Base-by-base conservation (phyloP, 2,329 filamentous ascomycete species). In the Aspergillus oerlinghausenensis region DNA sequence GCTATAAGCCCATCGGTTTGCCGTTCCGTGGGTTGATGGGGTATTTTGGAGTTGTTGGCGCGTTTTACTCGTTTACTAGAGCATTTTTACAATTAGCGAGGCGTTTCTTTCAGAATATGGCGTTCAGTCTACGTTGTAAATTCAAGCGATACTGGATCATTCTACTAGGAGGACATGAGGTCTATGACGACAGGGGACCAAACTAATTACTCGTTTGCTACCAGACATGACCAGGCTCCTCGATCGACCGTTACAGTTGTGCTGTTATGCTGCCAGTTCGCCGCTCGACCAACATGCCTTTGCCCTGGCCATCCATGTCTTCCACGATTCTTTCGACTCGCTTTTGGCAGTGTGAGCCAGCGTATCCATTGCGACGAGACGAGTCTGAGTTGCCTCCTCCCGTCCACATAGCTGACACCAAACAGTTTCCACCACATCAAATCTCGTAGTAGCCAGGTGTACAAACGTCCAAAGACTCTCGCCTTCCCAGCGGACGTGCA, bases 391-490 rank as follows among this genome's bases (percentile, higher is more conserved):
- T 10, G 11, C 6, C 21, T 23, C 19, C 43, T 47, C 10, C 10
- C 5, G 11, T 23, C 11, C 14, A 14, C 14, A 14, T 23, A 55
- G 45, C 43, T 28, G 25, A 29, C 54, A 28, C 26, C 49, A 52
- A 3, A 59, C 29, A 2, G 51, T 40, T 9, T 61, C 56, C 4
- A 60, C 26, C 4, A 67, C 32, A 8, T 55, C 56, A 55, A 73
- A 72, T 6, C 56, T 59, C 10, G 54, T 61, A 10, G 60, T 55
- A 35, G 66, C 60, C 54, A 72, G 59, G 55, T 73, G 67, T 28
- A 76, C 62, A 59, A 76, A 76, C 1, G 67, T 73, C 74, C 74
- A 77, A n/a, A 77, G 56, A 57, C 74, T 74, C 65, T 77, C 74
- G n/a, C 74, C 73, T 57, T 75, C 67, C 76, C 76, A 78, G n/a